Base-by-base conservation (phyloP, 768 basidiomycete genomes). In the Agaricus blazei region DNA sequence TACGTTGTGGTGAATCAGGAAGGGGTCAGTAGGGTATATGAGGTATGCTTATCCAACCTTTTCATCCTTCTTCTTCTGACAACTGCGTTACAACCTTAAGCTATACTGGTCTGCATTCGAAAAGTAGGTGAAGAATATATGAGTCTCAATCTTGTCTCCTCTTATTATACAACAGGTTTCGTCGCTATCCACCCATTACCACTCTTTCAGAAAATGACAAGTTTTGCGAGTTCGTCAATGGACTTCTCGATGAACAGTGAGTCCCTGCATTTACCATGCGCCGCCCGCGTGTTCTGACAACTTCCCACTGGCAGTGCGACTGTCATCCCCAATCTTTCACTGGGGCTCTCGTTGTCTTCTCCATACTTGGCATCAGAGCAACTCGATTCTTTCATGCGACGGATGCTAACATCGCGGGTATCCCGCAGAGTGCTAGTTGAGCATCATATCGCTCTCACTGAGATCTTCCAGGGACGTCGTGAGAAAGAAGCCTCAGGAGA, bases 341-440 rank as follows among this genome's bases (percentile, higher is more conserved):
- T 94, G 4, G 91, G 93, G 4, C 73, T 94, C 31, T 91, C 92
- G 24, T 76, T 93, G n/a, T 84, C 90, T 0, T 93, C 92, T 14
- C 86, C 84, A 1, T 82, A 86, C 65, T 79, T 95, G 7, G 75
- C 82, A 0, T 86, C 93, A 0, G 90, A 93, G 56, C 77, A 81
- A 40, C 76, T 95, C 11, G 92, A 94, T 67, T 78, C 88, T 2
- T 92, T 93, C 68, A 91, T 93, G 87, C 81, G 85, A 24, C 83
- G 92, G 24, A 96, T 96, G 93, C 79, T 96, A 9, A 81, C 92
- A 48, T 94, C 93, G 2, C 81, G 93, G 51, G 93, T 94, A 67
- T 93, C 92, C 11, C 80, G 93, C 23, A 84, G 93, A 31, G 93
- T 96, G 31, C 78, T 96, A 24, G 89, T 84, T 3, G 90, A 94